Conservation (phyloP, 768 basidiomycete genomes). For the Mycena maculata region DNA sequence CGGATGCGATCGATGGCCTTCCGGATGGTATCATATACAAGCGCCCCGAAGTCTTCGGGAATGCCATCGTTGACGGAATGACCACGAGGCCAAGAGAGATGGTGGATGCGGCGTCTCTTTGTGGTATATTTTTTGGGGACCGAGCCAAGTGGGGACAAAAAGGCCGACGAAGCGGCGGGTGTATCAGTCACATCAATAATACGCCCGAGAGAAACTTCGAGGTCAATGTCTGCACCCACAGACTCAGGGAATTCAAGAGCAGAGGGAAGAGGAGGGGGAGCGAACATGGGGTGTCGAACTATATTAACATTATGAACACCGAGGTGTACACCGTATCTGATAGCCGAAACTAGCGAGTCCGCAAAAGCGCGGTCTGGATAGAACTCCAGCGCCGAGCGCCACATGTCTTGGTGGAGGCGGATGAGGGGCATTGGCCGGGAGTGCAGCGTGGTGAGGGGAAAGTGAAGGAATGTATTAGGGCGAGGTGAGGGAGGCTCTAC, state of each 20-base stretch:
- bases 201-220: constrained; percentile 20
- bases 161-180: constrained; percentile 8
- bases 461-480: constrained; percentile 22
- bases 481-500: not conserved
- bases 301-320: constrained; percentile 6
- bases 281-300: not conserved
- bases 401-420: not conserved
- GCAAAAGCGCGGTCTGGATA: constrained; percentile 27
- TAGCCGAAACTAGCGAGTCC: constrained; percentile 5
- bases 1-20: constrained; percentile 24
- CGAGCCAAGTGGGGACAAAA: constrained; percentile 33
- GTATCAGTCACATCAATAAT: constrained; percentile 22
- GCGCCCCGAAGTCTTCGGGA: constrained; percentile 6
- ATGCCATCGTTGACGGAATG: constrained; percentile 35
- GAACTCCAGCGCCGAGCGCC: not conserved
- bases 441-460: constrained; percentile 21
- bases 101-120: constrained; percentile 30
- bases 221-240: constrained; percentile 4
- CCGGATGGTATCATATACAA: constrained; percentile 26
- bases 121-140: constrained; percentile 31
- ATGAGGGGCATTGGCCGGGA: constrained; percentile 14
- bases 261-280: constrained; percentile 21
- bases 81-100: constrained; percentile 30
- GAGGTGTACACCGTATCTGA: constrained; percentile 18
- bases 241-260: constrained; percentile 20